Evolutionary conservation across 2,329 filamentous ascomycete genomes (phyloP), one percentile per base, ranked within the genome.

Genomic region (Falciphora oryzae): DNA sequence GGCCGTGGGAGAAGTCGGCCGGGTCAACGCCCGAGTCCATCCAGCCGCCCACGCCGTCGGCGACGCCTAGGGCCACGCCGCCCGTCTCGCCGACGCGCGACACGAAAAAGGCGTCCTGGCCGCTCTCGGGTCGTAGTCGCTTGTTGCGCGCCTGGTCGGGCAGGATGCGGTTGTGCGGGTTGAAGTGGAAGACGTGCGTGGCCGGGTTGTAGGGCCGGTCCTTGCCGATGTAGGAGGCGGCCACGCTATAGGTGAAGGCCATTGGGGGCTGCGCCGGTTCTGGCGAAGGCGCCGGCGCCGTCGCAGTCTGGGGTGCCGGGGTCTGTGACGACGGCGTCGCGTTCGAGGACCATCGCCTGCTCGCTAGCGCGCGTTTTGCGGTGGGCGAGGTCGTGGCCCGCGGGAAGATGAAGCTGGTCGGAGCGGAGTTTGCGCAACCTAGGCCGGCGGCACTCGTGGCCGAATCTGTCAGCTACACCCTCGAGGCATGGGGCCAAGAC

Each of bases 51-150:
- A 99, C 95, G 14, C 95, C 95, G 74, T 99, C 95, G 63, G 93
- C 93, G 29, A 99, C 86, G 25, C 92, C 95, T 70, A 99, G 89
- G 0, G 93, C 92, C 14, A 97, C 85, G 57, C 87, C 83, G 53
- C 87, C 83, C 1, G 84, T 84, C 68, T 87, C 85, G 63, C 90
- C 91, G n/a, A 97, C 81, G 29, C 88, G 86, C 73, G 90, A 86
- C 70, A 95, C 89, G 77, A 99, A 99, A 80, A 97, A 98, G 65
- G 95, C 92, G 82, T 99, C 95, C 77, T 99, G 93, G 22, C 95
- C 95, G 62, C 91, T 95, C 65, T 87, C 89, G 62, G 89, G 91
- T 29, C 90, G 86, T 67, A 80, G 83, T 69, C 79, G 81, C 73
- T 86, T 86, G 72, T 84, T 80, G 38, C 73, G 74, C 62, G 80